These are phyloP conservation scores for Soucietia sequanensis DNA, from an alignment of 805 yeast species.

Conservation along the genomic window DNA sequence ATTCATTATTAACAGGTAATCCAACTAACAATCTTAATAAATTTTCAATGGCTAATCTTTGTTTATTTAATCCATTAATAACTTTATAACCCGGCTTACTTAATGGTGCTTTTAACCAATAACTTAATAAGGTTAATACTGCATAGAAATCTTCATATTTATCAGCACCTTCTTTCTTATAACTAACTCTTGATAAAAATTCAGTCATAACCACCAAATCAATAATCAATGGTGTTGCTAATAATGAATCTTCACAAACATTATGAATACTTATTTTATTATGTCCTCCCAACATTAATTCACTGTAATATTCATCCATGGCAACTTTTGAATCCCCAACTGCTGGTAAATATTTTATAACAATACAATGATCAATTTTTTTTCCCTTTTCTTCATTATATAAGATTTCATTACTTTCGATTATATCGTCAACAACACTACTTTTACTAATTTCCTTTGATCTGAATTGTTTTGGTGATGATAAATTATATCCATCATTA, in stretches of 20 bases:
- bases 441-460: conserved; percentile 94
- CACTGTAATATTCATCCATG: conserved; percentile 97
- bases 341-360: conserved; percentile 89
- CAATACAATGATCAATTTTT: conserved; percentile 89
- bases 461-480: conserved; percentile 89
- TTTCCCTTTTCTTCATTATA: conserved; percentile 79
- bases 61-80: conserved; percentile 92
- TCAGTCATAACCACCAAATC: conserved; percentile 90
- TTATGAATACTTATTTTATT: conserved; percentile 91
- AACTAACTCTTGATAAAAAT: conserved; percentile 81
- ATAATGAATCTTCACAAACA: conserved; percentile 92
- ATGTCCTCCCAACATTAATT: conserved; percentile 96
- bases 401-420: conserved; percentile 79
- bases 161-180: conserved; percentile 52
- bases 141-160: conserved; percentile 72
- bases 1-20: conserved; percentile 83
- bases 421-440: conserved; percentile 91
- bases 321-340: conserved; percentile 97
- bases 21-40: conserved; percentile 87
- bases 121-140: conserved; percentile 80
- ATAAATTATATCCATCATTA: conserved; percentile 90
- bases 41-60: conserved; percentile 89
- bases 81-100: conserved; percentile 88
- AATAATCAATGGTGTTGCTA: conserved; percentile 92
- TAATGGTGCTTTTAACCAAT: conserved; percentile 97